phyloP scores from a whole-genome alignment of 2,329 filamentous ascomycete genomes.

The Xylariaceae sp. region DNA sequence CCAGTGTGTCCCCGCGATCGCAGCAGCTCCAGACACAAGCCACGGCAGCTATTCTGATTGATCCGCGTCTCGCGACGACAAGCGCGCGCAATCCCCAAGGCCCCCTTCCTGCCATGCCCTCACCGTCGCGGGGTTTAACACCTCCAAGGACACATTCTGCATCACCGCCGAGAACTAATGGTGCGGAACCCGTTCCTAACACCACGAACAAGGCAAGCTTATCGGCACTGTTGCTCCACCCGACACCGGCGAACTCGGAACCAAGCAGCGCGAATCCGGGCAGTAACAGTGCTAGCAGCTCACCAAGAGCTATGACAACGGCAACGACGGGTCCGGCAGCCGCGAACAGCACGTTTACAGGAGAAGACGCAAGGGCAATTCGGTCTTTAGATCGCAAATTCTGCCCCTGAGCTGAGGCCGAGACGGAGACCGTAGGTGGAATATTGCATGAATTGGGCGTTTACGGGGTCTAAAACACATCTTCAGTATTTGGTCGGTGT shows the following conservation, averaged over 20 bases:
- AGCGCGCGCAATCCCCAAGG: constrained; percentile 45
- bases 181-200: constrained; percentile 36
- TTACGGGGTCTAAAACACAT: constrained; percentile 18
- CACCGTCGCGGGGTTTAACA: constrained; percentile 37
- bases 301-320: constrained; percentile 46
- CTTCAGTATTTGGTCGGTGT: constrained; percentile 15
- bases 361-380: constrained; percentile 66
- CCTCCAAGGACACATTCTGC: constrained; percentile 53
- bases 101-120: constrained; percentile 46
- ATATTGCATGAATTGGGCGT: constrained; percentile 31
- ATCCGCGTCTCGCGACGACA: constrained; percentile 41
- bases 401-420: constrained; percentile 37
- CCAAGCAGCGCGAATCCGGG: constrained; percentile 48
- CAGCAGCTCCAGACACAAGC: constrained; percentile 50
- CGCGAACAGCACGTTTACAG: constrained; percentile 37
- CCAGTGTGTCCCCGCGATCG: constrained; percentile 43
- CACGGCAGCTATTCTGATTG: constrained; percentile 45
- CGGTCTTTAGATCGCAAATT: constrained; percentile 67
- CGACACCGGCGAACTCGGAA: constrained; percentile 50
- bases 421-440: neutral
- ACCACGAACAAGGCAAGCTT: constrained; percentile 49
- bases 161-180: constrained; percentile 50
- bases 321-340: constrained; percentile 31
- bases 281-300: constrained; percentile 50
- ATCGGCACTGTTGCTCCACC: constrained; percentile 54